Conservation (phyloP, 1,284 basidiomycete genomes). For the Limonomyces culmigenus region DNA sequence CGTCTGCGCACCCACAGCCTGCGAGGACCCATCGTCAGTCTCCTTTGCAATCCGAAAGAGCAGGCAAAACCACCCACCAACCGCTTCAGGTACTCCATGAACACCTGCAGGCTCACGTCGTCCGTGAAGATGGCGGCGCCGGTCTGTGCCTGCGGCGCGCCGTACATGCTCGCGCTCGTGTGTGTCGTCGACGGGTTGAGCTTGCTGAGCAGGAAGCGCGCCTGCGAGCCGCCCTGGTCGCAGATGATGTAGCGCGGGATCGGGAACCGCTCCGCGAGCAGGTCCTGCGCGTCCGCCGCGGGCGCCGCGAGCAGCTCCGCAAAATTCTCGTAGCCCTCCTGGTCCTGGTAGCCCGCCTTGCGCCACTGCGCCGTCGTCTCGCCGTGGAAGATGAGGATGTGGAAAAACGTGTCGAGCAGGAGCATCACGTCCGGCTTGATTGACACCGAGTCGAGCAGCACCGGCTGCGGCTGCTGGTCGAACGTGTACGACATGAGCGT, state of each 20-base stretch:
- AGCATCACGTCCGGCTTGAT: conserved; percentile 96
- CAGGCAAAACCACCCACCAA: conserved; percentile 31
- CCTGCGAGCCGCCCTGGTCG: conserved; percentile 95
- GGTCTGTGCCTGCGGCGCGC: conserved; percentile 40
- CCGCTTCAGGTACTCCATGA: conserved; percentile 90
- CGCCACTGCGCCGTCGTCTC: conserved; percentile 96
- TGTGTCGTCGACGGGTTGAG: conserved; percentile 97
- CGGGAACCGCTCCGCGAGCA: conserved; percentile 89
- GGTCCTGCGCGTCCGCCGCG: conserved; percentile 70
- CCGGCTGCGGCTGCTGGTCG: conserved; percentile 81
- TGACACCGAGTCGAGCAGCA: conserved; percentile 92
- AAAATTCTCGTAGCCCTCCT: conserved; percentile 98
- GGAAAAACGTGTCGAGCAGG: conserved; percentile 99
- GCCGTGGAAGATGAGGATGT: conserved; percentile 99
- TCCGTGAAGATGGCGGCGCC: conserved; percentile 98
- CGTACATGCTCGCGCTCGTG: conserved; percentile 83
- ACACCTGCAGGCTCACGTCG: conserved; percentile 93
- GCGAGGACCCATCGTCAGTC: conserved; percentile 2
- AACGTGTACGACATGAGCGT: conserved; percentile 99
- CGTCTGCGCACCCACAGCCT: conserved; percentile 61
- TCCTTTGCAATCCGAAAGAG: neutral
- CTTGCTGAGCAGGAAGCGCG: conserved; percentile 91
- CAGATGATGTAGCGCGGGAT: conserved; percentile 97
- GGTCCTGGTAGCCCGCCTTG: conserved; percentile 98
- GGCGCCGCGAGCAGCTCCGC: conserved; percentile 87